Conservation (phyloP, 352 stramenopile genomes). For the Thraustochytrium striatum region DNA sequence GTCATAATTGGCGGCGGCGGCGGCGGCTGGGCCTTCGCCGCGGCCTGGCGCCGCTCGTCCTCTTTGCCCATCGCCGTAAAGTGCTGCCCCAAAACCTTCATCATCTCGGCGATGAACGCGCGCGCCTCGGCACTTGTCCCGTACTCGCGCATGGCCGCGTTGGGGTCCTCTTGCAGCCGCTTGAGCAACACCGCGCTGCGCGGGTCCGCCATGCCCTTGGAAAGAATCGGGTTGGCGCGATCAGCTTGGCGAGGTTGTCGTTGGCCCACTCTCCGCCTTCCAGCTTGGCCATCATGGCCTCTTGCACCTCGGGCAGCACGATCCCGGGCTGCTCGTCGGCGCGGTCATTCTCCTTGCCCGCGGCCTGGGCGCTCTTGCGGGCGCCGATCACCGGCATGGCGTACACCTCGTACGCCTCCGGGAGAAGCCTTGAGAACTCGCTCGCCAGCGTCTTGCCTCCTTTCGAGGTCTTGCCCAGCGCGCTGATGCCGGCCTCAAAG, state of each 20-base stretch:
- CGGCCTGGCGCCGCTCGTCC: background rate
- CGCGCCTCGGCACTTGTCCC: slow-evolving; percentile 15
- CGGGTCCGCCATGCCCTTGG: slow-evolving; percentile 21
- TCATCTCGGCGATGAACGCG: slow-evolving; percentile 24
- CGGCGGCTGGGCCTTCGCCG: background rate
- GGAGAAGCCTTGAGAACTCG: slow-evolving; percentile 29
- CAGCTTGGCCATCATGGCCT: background rate
- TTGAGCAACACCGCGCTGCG: slow-evolving; percentile 11
- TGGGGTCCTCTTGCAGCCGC: slow-evolving; percentile 27
- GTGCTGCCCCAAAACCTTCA: slow-evolving; percentile 30
- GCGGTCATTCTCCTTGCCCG: slow-evolving; percentile 3
- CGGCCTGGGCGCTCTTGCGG: background rate
- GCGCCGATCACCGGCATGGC: slow-evolving; percentile 19
- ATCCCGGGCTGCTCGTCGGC: background rate
- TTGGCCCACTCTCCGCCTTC: slow-evolving; percentile 29
- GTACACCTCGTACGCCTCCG: slow-evolving; percentile 39
- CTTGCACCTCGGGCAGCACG: slow-evolving; percentile 20
- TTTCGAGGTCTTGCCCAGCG: background rate
- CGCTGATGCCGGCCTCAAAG: background rate
- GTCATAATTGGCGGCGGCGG: slow-evolving; percentile 12
- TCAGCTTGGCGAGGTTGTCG: background rate
- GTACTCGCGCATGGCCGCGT: slow-evolving; percentile 21
- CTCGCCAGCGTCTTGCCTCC: background rate
- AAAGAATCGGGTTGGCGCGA: slow-evolving; percentile 20
- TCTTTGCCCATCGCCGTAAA: slow-evolving; percentile 27